Evolutionary conservation across 2,329 filamentous ascomycete species (phyloP).

Genomic region (Decorospora gaudefroyi): DNA sequence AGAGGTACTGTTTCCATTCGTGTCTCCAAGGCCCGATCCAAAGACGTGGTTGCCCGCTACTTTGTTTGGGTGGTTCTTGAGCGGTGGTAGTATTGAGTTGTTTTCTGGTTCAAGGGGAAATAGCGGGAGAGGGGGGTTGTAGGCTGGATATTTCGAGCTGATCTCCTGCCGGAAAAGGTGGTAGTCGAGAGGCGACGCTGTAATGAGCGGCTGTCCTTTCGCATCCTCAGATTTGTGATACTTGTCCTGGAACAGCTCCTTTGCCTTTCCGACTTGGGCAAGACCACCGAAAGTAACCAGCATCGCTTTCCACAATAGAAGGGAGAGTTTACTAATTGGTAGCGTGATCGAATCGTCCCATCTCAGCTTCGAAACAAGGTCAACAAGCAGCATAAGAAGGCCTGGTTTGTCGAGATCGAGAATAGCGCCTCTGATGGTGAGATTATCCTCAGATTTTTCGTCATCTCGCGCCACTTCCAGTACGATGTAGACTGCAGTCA

Average conservation of each 20-base stretch:
- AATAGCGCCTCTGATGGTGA: constrained; percentile 55
- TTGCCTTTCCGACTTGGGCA: constrained; percentile 72
- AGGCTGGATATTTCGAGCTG: constrained; percentile 95
- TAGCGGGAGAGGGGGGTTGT: constrained; percentile 81
- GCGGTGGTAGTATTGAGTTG: constrained; percentile 83
- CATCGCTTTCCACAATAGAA: constrained; percentile 91
- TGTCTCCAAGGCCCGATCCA: constrained; percentile 57
- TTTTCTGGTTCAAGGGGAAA: constrained; percentile 89
- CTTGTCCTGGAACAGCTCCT: constrained; percentile 68
- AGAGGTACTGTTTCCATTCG: constrained; percentile 59
- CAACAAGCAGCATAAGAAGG: constrained; percentile 72
- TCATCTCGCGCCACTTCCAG: constrained; percentile 51
- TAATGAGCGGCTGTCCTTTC: constrained; percentile 77
- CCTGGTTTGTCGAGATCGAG: constrained; percentile 57
- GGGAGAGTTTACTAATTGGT: constrained; percentile 63
- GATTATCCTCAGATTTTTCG: constrained; percentile 51
- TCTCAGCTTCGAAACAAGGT: constrained; percentile 58
- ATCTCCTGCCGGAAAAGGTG: constrained; percentile 96
- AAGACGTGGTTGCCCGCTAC: constrained; percentile 55
- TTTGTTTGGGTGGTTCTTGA: constrained; percentile 72
- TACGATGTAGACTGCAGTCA: constrained; percentile 56
- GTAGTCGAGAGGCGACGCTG: constrained; percentile 92
- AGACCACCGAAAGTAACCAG: constrained; percentile 83
- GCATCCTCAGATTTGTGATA: constrained; percentile 58
- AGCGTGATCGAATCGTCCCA: constrained; percentile 63